Percentiles rank a stretch among this genome's conserved stretches.
phyloP scores from a whole-genome alignment of 1,139 yeast species.

The Diutina catenulata region DNA sequence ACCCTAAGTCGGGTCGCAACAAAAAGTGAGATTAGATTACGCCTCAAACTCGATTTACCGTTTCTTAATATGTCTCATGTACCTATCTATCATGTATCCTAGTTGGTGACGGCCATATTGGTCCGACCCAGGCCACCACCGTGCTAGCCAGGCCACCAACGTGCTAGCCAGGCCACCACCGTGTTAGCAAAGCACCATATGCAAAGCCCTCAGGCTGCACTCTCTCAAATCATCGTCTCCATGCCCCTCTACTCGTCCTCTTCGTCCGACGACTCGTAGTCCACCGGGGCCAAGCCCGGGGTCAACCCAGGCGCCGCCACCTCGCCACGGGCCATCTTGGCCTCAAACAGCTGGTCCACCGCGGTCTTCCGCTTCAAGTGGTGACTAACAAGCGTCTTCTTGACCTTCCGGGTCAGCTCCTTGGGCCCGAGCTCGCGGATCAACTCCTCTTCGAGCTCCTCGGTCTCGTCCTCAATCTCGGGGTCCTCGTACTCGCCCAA shows the following conservation, averaged over 20 bases:
- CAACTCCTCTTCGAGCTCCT: constrained; percentile 14
- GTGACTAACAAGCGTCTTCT: constrained; percentile 6
- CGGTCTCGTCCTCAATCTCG: constrained; percentile 31
- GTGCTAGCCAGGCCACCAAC: no score
- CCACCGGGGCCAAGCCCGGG: constrained; percentile 90
- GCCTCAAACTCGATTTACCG: no score
- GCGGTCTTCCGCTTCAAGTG: constrained; percentile 6
- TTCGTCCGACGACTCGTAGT: constrained; percentile 31
- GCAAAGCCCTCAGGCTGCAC: no score
- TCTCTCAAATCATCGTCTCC: not conserved
- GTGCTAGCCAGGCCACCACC: no score
- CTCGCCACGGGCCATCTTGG: constrained; percentile 30
- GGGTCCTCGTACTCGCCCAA: constrained; percentile 33
- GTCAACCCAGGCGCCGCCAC: constrained; percentile 61
- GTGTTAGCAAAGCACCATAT: no score
- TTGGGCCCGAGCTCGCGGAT: constrained; percentile 24
- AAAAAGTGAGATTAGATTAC: no score
- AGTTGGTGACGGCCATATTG: no score
- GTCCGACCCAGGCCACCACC: no score
- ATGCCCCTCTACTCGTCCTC: constrained; percentile 33
- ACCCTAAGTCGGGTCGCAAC: no score
- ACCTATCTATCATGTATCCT: no score
- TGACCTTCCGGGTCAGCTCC: constrained; percentile 14
- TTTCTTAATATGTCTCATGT: no score
- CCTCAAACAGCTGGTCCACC: constrained; percentile 25